Percentiles rank a stretch among this genome's conserved stretches.
Conservation (phyloP, 352 stramenopile genomes). For the Pseudoperonospora humuli region DNA sequence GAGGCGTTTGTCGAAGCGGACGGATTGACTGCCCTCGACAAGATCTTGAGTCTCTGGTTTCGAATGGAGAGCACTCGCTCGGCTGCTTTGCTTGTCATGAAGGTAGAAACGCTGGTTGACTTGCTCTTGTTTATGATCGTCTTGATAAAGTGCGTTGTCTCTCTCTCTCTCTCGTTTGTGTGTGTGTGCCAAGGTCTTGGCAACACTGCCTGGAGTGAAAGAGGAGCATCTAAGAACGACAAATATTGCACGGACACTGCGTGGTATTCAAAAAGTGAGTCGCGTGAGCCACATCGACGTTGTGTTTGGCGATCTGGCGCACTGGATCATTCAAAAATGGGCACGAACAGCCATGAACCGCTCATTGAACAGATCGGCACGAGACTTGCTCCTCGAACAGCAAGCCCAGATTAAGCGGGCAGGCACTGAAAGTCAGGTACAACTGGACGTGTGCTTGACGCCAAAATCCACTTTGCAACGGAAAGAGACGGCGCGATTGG, state of each 20-base stretch:
- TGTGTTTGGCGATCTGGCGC: constrained; percentile 42
- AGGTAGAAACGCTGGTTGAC: constrained; percentile 16
- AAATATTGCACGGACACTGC: constrained; percentile 49
- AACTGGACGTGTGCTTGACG: constrained; percentile 11
- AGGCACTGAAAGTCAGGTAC: constrained; percentile 22
- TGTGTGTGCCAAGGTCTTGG: constrained; percentile 27
- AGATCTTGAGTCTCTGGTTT: constrained; percentile 49
- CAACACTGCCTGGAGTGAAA: constrained; percentile 47
- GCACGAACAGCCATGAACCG: constrained; percentile 38
- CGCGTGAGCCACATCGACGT: constrained; percentile 29
- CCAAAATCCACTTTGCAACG: constrained; percentile 13
- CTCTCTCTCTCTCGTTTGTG: too few relatives aligned
- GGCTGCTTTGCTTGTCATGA: constrained; percentile 48
- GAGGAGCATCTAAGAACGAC: constrained; percentile 40
- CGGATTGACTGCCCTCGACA: constrained; percentile 40
- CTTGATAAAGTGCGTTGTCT: too few relatives aligned
- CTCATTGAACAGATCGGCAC: constrained; percentile 28
- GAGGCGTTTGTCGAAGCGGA: constrained; percentile 56
- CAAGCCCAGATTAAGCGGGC: constrained; percentile 29
- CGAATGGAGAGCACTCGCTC: constrained; percentile 32
- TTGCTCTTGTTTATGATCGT: too few relatives aligned
- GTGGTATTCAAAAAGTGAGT: constrained; percentile 36
- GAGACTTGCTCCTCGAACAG: constrained; percentile 37
- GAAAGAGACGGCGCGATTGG: constrained; percentile 23
- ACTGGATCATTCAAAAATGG: constrained; percentile 61